Evolutionary conservation across 352 stramenopile species (phyloP), one percentile per base, ranked within the genome.

Genomic region (Pythium oligandrum): DNA sequence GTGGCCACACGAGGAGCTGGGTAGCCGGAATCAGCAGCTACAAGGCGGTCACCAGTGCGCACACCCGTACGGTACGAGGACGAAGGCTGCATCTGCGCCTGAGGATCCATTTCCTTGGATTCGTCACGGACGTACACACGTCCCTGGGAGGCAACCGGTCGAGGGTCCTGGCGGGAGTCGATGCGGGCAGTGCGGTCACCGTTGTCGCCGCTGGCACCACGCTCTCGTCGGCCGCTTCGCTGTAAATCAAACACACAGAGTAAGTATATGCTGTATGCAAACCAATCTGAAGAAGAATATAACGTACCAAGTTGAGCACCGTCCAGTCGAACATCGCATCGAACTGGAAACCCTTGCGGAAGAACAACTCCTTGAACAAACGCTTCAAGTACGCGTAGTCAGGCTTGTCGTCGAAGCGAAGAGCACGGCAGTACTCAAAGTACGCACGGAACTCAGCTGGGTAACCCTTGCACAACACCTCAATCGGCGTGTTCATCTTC

Each of bases 261-360:
- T 55, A 3, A 52, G 17, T 37, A 12, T 43, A 51, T 37, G 7
- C 17, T 26, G 17, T 26, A 26, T 26, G 17, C 17, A 33, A 55
- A 30, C 30, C 38, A 40, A 49, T 42, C 11, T 57, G 42, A 2
- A 39, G n/a, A 48, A 26, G 17, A 7, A 44, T 39, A 50, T 7
- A 31, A 36, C 70, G 37, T 68, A 80, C 71, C 68, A 90, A 61
- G 56, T 90, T 91, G 37, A 98, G 85, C 51, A 99, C 90, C 12
- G 95, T 98, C 96, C 96, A 99, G 82, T 99, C 96, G 70, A 98
- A 99, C 90, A 98, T 98, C 56, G 97, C 97, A 68, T 99, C 96
- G 66, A 98, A 98, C 75, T 98, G 90, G 80, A 98, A 99, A 34
- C 96, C 96, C 80, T 99, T 98, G 59, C 96, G 82, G 75, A 98